A percentile compares a stretch with the other conserved stretches of the same genome.
These are phyloP conservation scores for Neoboletus magnificus DNA, from an alignment of 768 basidiomycete species.

Conservation along the genomic window DNA sequence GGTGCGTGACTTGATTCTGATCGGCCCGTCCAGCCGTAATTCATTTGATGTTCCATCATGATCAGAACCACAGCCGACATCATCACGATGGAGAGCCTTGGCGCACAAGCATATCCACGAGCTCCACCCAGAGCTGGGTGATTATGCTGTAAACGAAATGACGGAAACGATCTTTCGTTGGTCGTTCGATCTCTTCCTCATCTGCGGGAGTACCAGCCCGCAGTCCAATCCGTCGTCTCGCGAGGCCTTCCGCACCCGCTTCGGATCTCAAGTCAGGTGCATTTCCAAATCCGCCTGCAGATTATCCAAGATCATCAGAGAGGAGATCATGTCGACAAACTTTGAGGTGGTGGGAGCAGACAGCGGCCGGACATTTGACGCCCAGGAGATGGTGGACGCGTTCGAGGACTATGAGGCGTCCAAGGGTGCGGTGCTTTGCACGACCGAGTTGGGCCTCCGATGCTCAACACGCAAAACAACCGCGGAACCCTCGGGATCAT, in stretches of 20 bases:
- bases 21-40: conserved; percentile 1
- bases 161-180: conserved; percentile 72
- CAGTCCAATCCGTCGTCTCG: conserved; percentile 36
- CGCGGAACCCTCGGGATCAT: conserved; percentile 23
- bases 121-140: conserved; percentile 62
- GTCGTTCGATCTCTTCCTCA: conserved; percentile 62
- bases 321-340: conserved; percentile 75
- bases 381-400: conserved; percentile 53
- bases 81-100: conserved; percentile 73
- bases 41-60: conserved; percentile 12
- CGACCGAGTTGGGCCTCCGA: conserved; percentile 68
- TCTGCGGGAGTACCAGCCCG: conserved; percentile 55
- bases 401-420: conserved; percentile 59
- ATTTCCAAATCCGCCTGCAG: conserved; percentile 63
- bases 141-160: conserved; percentile 68
- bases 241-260: conserved; percentile 45
- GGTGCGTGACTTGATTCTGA: conserved; percentile 36
- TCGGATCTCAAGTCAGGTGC: conserved; percentile 58
- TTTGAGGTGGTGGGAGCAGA: conserved; percentile 69
- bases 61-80: conserved; percentile 71
- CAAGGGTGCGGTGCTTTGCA: conserved; percentile 54
- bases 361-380: conserved; percentile 48
- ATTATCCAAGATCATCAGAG: conserved; percentile 60
- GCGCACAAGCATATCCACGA: conserved; percentile 67
- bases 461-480: conserved; percentile 51